Evolutionary conservation across 2,329 filamentous ascomycete species (phyloP).

Genomic region (Mycosphaerelloides madeirae): DNA sequence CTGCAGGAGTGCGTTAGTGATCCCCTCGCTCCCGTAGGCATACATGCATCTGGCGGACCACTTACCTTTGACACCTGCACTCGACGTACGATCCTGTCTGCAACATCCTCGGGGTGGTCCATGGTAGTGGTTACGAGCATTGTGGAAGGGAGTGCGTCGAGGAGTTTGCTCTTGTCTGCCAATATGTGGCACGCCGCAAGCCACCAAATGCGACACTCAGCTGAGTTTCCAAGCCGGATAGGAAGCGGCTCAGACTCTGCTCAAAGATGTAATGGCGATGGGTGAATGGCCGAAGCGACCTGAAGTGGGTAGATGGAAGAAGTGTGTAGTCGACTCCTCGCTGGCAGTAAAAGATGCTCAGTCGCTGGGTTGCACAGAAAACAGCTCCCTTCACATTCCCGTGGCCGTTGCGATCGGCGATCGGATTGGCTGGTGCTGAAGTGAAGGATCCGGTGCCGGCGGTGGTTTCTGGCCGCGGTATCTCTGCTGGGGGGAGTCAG

Average conservation of each 20-base stretch:
- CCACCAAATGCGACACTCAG: slow-evolving; percentile 1
- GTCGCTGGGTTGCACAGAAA: neutral
- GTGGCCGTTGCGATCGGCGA: neutral
- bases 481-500: neutral
- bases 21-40: neutral
- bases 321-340: too few relatives aligned
- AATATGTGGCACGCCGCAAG: slow-evolving; percentile 2
- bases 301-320: too few relatives aligned
- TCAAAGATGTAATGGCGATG: neutral
- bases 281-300: too few relatives aligned
- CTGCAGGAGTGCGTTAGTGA: slow-evolving; percentile 46
- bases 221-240: neutral
- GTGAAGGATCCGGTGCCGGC: too few relatives aligned
- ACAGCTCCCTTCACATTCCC: too few relatives aligned
- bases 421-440: neutral
- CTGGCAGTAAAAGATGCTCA: too few relatives aligned
- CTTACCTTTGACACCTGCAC: slow-evolving; percentile 38
- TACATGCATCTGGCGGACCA: neutral
- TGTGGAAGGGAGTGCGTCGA: slow-evolving; percentile 7
- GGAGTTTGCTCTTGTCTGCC: neutral
- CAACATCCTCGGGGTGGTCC: slow-evolving; percentile 32
- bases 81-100: slow-evolving; percentile 34
- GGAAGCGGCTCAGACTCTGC: neutral
- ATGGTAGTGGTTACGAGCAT: slow-evolving; percentile 26
- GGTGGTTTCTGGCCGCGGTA: too few relatives aligned